Evolutionary conservation across 768 basidiomycete species (phyloP).

Genomic region (Leccinum disarticulatum): DNA sequence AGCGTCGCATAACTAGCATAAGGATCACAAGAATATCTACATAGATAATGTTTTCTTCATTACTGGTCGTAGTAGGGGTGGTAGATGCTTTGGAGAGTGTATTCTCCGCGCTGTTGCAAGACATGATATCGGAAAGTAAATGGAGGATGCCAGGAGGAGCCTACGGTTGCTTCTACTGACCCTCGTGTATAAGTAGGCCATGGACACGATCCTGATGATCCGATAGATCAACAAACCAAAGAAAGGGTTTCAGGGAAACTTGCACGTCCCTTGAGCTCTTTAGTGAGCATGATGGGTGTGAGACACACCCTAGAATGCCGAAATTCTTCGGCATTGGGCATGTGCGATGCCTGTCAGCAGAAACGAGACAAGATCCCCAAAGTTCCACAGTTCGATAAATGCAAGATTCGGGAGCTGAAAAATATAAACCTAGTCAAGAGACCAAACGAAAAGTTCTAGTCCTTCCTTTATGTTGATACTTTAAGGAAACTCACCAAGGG

Average conservation of each 20-base stretch:
- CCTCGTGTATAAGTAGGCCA: slow-evolving; percentile 15
- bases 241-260: background rate
- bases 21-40: background rate
- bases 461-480: background rate
- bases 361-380: background rate
- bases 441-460: too few species aligned
- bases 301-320: background rate
- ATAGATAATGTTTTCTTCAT: slow-evolving; percentile 12
- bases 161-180: background rate
- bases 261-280: background rate
- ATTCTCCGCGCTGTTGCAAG: slow-evolving; percentile 3
- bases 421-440: too few species aligned
- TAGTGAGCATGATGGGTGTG: background rate
- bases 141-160: background rate
- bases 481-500: background rate
- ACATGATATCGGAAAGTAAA: slow-evolving; percentile 9
- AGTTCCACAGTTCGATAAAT: background rate
- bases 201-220: background rate
- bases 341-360: background rate
- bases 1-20: background rate
- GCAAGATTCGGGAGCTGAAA: background rate
- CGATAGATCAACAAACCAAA: slow-evolving; percentile 4
- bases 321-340: background rate
- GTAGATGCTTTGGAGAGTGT: background rate
- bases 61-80: background rate